phyloP scores from a whole-genome alignment of 345 rosid species.

The Dipteronia dyeriana region DNA sequence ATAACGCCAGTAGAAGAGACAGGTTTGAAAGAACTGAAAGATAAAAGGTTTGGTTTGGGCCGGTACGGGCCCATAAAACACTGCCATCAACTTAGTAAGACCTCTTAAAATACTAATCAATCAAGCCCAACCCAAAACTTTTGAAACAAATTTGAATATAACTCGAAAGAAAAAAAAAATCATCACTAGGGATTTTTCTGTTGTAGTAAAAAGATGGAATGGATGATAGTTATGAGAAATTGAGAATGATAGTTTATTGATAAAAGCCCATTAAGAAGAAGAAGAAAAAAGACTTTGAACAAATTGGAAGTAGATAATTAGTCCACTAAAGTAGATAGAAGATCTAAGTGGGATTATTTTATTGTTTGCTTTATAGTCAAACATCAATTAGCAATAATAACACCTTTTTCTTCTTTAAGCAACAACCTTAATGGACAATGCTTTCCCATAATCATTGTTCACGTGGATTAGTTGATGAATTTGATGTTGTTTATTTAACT shows the following conservation, averaged over 20 bases:
- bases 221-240: neutral
- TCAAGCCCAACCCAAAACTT: neutral
- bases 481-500: neutral
- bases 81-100: neutral
- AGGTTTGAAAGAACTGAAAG: neutral
- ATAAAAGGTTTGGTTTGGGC: neutral
- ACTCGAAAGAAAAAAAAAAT: no score
- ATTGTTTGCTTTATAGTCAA: neutral
- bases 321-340: no score
- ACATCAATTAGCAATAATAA: neutral
- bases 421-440: neutral
- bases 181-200: neutral
- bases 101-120: neutral
- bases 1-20: no score
- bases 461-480: neutral
- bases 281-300: neutral
- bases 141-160: neutral
- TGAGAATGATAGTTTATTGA: neutral
- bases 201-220: neutral
- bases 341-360: neutral
- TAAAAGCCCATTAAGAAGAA: neutral
- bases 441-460: neutral
- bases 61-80: neutral
- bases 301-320: no score
- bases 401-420: conserved; percentile 2